phyloP scores from a whole-genome alignment of 2,329 filamentous ascomycete genomes.

The Cucurbitaria berberidis region DNA sequence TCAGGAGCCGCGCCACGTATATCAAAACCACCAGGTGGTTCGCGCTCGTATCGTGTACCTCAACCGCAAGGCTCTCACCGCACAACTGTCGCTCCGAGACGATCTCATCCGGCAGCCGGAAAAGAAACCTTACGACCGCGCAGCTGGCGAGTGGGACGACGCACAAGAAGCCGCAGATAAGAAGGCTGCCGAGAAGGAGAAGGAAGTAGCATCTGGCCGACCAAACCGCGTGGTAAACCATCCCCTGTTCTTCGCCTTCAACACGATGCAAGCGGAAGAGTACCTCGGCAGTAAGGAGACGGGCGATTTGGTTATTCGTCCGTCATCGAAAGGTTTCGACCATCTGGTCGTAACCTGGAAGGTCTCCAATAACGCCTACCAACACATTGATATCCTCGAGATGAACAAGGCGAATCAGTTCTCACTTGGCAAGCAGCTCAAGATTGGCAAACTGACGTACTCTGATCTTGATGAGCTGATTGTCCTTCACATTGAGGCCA shows the following conservation, averaged over 20 bases:
- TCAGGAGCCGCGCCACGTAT: slow-evolving; percentile 65
- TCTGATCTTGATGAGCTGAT: slow-evolving; percentile 97
- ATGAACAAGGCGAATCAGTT: slow-evolving; percentile 98
- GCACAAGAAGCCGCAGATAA: slow-evolving; percentile 79
- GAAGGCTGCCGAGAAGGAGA: slow-evolving; percentile 78
- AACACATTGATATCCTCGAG: slow-evolving; percentile 96
- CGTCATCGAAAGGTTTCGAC: slow-evolving; percentile 92
- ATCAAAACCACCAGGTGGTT: slow-evolving; percentile 80
- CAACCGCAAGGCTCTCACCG: slow-evolving; percentile 83
- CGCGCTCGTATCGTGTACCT: slow-evolving; percentile 88
- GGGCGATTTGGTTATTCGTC: slow-evolving; percentile 92
- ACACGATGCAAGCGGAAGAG: slow-evolving; percentile 89
- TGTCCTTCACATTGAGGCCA: slow-evolving; percentile 94
- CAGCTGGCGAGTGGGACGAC: slow-evolving; percentile 86
- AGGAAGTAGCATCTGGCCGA: slow-evolving; percentile 82
- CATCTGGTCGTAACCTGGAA: slow-evolving; percentile 98
- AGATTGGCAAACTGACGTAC: slow-evolving; percentile 90
- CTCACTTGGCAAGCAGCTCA: slow-evolving; percentile 83
- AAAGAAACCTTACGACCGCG: slow-evolving; percentile 63
- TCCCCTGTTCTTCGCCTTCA: slow-evolving; percentile 92
- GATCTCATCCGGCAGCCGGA: slow-evolving; percentile 73
- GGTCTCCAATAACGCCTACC: slow-evolving; percentile 92
- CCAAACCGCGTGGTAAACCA: slow-evolving; percentile 97
- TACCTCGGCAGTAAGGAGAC: slow-evolving; percentile 84
- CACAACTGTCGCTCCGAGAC: slow-evolving; percentile 84